Conservation (phyloP, 1,284 basidiomycete species). For the Coniophora puteana region DNA sequence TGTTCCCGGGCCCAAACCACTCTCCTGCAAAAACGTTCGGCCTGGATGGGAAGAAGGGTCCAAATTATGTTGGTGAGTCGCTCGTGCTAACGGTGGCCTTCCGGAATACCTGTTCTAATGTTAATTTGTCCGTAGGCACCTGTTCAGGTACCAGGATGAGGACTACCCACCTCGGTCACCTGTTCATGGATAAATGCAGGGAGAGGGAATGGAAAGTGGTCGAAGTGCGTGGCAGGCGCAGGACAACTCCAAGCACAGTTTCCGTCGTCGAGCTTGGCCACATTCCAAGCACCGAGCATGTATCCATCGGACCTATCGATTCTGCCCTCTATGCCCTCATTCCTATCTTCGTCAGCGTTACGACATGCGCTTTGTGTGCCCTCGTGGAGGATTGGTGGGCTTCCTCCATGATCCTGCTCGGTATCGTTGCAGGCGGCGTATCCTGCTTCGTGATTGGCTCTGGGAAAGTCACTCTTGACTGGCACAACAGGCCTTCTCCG, state of each 20-base stretch:
- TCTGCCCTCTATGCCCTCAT: background rate
- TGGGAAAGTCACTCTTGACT: conserved; percentile 5
- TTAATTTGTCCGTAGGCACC: too few relatives aligned
- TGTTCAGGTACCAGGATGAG: too few relatives aligned
- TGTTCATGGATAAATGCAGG: conserved; percentile 7
- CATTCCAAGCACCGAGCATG: conserved; percentile 7
- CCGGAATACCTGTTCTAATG: too few relatives aligned
- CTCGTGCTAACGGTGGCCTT: too few relatives aligned
- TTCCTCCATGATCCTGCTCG: conserved; percentile 27
- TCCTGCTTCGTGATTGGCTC: conserved; percentile 12
- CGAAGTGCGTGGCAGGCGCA: conserved; percentile 14
- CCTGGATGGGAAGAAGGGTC: conserved; percentile 22
- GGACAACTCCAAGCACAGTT: conserved; percentile 12
- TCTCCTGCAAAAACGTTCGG: conserved; percentile 19
- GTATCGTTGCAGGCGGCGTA: conserved; percentile 17
- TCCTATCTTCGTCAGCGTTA: conserved; percentile 9
- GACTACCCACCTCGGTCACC: conserved; percentile 8
- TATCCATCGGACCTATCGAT: background rate
- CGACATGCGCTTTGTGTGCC: conserved; percentile 8
- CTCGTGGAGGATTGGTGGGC: conserved; percentile 17
- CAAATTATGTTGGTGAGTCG: conserved; percentile 19
- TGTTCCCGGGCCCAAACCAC: conserved; percentile 24
- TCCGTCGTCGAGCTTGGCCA: background rate
- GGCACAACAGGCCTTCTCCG: conserved; percentile 13
- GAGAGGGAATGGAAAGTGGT: background rate